Evolutionary conservation across 768 basidiomycete genomes (phyloP).

Genomic region (Tricholoma hemisulphureum): DNA sequence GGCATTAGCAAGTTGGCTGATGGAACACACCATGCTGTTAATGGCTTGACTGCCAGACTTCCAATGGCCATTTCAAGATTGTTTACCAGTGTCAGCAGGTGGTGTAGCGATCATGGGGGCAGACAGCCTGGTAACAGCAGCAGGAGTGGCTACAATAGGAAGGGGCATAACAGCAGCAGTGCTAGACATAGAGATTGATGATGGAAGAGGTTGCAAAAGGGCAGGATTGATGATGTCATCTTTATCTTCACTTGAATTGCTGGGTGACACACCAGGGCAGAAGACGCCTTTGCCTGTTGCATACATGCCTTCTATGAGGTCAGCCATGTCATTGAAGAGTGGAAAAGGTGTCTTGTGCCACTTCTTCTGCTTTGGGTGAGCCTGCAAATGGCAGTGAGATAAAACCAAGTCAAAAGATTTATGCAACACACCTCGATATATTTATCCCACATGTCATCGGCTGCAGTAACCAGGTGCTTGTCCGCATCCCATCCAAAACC

Average conservation of each 20-base stretch:
- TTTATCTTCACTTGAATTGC: background rate
- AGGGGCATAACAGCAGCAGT: background rate
- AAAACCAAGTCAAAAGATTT: constrained; percentile 1
- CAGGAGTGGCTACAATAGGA: background rate
- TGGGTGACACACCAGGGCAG: background rate
- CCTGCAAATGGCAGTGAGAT: constrained; percentile 7
- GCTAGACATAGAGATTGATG: background rate
- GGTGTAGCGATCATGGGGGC: background rate
- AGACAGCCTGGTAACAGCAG: background rate
- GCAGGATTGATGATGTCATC: background rate
- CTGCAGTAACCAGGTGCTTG: constrained; percentile 24
- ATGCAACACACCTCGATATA: constrained; percentile 13
- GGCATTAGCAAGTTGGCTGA: constrained; percentile 15
- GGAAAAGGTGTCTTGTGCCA: constrained; percentile 23
- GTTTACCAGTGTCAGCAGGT: background rate
- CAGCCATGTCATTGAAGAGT: constrained; percentile 9
- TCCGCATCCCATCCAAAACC: constrained; percentile 31
- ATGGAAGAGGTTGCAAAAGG: background rate
- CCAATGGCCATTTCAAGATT: background rate
- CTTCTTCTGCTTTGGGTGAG: constrained; percentile 9
- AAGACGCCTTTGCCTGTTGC: constrained; percentile 6
- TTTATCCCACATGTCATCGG: constrained; percentile 24
- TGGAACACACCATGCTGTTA: constrained; percentile 14
- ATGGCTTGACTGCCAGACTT: constrained; percentile 16
- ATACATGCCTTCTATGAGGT: constrained; percentile 9